Base-by-base conservation (phyloP, 1,284 basidiomycete genomes). In the Heterobasidion annosum region DNA sequence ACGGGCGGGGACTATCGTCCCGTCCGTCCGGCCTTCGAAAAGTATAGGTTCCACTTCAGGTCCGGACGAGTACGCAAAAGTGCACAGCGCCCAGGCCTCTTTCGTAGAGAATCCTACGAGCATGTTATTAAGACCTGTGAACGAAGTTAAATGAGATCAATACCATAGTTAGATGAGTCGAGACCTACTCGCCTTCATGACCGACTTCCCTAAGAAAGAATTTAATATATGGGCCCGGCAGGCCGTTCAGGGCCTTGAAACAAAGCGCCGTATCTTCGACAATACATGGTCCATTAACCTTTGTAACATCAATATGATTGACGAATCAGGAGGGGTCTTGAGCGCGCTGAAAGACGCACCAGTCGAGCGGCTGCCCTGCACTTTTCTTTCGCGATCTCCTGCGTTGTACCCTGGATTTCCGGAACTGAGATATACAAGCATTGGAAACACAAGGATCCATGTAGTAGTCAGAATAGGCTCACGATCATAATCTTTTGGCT, bases 211-310 rank as follows among this genome's bases (percentile, higher is more conserved):
- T 76, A 63, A 96, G 71, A 68, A 98, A 98, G 64, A 93, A 79
- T 66, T 99, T 99, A 77, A 99, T 97, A 71, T 98, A 99, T 0
- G 95, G 94, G 0, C 96, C 97, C 1, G 96, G 96, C 6, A 99
- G 81, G 0, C 93, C 95, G 43, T 85, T 81, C 37, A 98, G 73
- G 0, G 95, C 94, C 60, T 87, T 82, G 65, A 94, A 98, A 64
- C 88, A 91, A 4, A 99, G 81, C 0, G 96, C 93, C 0, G 96
- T 98, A 68, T 99, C 97, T 71, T 99, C 96, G 0, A 94, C 98
- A 59, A 99, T 93, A 64, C 93, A 96, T 3, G 95, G 88, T 0
- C 87, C 85, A 10, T 84, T 82, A 35, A 93, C 72, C 87, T 89
- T 56, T 34, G 42, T 51, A 33, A 50, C 34, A 42, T 13, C 52